These are phyloP conservation scores for Cochlearia excelsa DNA, from an alignment of 345 rosid genomes.

Conservation along the genomic window DNA sequence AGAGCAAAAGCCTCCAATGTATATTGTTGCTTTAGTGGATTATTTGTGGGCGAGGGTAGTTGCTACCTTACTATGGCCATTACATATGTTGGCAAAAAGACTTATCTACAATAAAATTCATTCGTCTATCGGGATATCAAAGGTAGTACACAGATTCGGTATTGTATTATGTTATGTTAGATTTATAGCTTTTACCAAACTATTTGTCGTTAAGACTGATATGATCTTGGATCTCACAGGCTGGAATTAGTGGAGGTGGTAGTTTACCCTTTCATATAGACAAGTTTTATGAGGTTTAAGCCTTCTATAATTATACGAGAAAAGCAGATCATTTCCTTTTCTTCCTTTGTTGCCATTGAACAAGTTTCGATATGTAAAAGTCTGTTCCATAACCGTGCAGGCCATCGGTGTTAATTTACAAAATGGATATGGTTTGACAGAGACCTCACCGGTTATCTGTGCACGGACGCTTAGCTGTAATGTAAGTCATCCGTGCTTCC, in stretches of 20 bases:
- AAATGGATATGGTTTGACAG: slow-evolving; percentile 95
- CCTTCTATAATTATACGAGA: not conserved
- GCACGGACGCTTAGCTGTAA: slow-evolving; percentile 62
- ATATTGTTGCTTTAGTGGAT: slow-evolving; percentile 53
- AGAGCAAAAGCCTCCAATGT: slow-evolving; percentile 55
- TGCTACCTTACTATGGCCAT: slow-evolving; percentile 70
- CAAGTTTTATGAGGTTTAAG: slow-evolving; percentile 85
- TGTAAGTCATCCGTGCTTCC: slow-evolving; percentile 44
- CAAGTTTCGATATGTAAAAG: slow-evolving; percentile 14
- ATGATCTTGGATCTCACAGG: slow-evolving; percentile 47
- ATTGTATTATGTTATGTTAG: not conserved
- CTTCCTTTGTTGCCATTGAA: not conserved
- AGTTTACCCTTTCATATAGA: slow-evolving; percentile 78
- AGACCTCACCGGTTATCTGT: slow-evolving; percentile 85
- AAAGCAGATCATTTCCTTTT: not conserved
- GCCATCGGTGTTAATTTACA: slow-evolving; percentile 80
- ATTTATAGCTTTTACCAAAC: not conserved
- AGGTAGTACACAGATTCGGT: slow-evolving; percentile 40
- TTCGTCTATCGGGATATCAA: slow-evolving; percentile 82
- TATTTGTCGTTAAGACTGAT: slow-evolving; percentile 14
- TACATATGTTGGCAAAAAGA: slow-evolving; percentile 75
- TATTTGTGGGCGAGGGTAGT: slow-evolving; percentile 67
- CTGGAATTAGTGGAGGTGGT: slow-evolving; percentile 94
- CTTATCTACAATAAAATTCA: slow-evolving; percentile 73
- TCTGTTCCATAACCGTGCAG: slow-evolving; percentile 42